A percentile compares a stretch with the other conserved stretches of the same genome.
Conservation (phyloP, 2,329 filamentous ascomycete genomes). For the Albophoma yamanashiensis region DNA sequence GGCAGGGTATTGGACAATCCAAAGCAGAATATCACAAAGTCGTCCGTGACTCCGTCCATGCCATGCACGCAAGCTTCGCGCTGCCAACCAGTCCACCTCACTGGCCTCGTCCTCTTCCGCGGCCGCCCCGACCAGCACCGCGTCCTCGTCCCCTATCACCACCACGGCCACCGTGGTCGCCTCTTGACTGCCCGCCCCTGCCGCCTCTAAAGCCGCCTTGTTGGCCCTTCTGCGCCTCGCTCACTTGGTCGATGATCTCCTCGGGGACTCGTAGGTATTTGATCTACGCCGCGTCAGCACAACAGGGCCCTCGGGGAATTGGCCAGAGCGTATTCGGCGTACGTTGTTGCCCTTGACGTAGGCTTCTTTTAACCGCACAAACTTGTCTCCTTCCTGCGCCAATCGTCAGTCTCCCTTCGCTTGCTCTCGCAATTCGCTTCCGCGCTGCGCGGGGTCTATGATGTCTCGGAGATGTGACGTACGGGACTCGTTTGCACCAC, state of each 20-base stretch:
- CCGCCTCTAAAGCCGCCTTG: constrained; percentile 53
- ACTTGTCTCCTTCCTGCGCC: constrained; percentile 75
- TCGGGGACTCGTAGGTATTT: constrained; percentile 96
- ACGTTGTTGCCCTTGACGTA: constrained; percentile 98
- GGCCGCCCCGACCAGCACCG: constrained; percentile 25
- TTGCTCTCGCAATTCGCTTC: not conserved
- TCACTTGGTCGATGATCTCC: constrained; percentile 89
- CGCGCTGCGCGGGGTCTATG: not conserved
- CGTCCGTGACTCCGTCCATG: not conserved
- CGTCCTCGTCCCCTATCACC: constrained; percentile 30
- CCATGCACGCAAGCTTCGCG: not conserved
- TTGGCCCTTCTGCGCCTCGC: constrained; percentile 78
- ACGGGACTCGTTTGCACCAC: constrained; percentile 91
- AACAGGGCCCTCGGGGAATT: not conserved
- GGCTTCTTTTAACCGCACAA: constrained; percentile 82
- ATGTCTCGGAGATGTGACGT: constrained; percentile 16
- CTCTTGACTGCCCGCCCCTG: constrained; percentile 46
- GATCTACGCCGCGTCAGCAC: constrained; percentile 50
- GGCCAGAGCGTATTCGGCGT: constrained; percentile 21
- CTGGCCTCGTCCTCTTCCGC: constrained; percentile 23
- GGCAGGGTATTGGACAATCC: not conserved
- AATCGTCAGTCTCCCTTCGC: not conserved
- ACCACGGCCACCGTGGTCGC: constrained; percentile 42
- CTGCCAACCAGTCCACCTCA: constrained; percentile 7
- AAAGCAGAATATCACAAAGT: not conserved